A percentile compares a stretch with the other conserved stretches of the same genome.
phyloP scores from a whole-genome alignment of 768 basidiomycete species.

The Pisolithus marmoratus region DNA sequence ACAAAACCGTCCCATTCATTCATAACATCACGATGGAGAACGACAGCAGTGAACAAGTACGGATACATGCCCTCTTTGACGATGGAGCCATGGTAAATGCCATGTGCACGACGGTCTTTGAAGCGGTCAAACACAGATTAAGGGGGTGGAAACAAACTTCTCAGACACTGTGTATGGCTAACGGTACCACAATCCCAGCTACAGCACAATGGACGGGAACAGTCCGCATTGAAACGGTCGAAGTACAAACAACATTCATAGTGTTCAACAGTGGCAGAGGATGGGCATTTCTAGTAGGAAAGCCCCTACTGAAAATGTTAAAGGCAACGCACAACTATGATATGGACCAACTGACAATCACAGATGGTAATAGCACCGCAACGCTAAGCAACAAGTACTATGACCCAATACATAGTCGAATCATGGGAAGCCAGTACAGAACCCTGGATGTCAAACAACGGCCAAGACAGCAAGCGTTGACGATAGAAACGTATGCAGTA shows the following conservation, averaged over 20 bases:
- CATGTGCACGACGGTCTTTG: not conserved
- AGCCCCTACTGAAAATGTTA: conserved; percentile 19
- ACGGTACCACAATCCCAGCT: not conserved
- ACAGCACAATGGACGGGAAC: not conserved
- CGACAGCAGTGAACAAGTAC: no score
- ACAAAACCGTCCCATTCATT: no score
- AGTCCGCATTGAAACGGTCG: not conserved
- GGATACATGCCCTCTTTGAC: not conserved
- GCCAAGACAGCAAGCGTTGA: no score
- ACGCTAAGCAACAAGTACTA: not conserved
- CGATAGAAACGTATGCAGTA: not conserved
- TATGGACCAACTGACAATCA: conserved; percentile 1
- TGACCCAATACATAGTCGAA: no score
- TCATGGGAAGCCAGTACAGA: not conserved
- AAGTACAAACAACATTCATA: not conserved
- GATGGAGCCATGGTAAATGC: not conserved
- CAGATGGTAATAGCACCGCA: not conserved
- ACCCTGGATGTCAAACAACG: not conserved
- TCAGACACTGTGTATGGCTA: not conserved
- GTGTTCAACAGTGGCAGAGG: conserved; percentile 12
- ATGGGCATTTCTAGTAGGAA: conserved; percentile 26
- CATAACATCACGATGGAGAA: no score
- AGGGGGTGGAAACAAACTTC: not conserved
- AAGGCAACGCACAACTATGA: conserved; percentile 21
- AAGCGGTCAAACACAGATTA: not conserved